phyloP scores from a whole-genome alignment of 768 basidiomycete species.

The Agaricus sinodeliciosus region DNA sequence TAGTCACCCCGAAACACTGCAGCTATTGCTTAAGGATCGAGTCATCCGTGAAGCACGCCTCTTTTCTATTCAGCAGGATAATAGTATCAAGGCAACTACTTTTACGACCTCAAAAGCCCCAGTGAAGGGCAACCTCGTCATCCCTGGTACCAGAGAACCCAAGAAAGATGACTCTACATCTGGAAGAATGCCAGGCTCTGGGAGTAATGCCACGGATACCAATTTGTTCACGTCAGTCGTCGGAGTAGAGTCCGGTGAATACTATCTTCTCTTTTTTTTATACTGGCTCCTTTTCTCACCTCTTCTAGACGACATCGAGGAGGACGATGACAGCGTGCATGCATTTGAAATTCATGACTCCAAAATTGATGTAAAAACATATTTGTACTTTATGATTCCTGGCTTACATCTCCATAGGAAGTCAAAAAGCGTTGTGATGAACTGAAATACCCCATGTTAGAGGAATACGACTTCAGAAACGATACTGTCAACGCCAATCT shows the following conservation, averaged over 20 bases:
- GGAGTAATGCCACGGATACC: slow-evolving; percentile 39
- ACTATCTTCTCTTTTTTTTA: neutral
- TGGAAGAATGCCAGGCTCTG: slow-evolving; percentile 21
- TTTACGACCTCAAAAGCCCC: slow-evolving; percentile 83
- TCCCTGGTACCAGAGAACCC: slow-evolving; percentile 76
- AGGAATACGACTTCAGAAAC: slow-evolving; percentile 98
- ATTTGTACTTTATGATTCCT: neutral
- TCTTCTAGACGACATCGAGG: slow-evolving; percentile 83
- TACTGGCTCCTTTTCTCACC: neutral
- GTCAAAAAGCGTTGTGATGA: slow-evolving; percentile 97
- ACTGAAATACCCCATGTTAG: slow-evolving; percentile 94
- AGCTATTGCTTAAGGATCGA: slow-evolving; percentile 79
- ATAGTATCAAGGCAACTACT: slow-evolving; percentile 67
- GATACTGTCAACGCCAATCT: slow-evolving; percentile 95
- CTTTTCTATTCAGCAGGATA: slow-evolving; percentile 58
- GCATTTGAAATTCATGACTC: slow-evolving; percentile 93
- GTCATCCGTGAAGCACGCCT: slow-evolving; percentile 82
- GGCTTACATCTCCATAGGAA: slow-evolving; percentile 41
- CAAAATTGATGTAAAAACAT: slow-evolving; percentile 77
- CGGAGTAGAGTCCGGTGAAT: slow-evolving; percentile 81
- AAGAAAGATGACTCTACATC: slow-evolving; percentile 52
- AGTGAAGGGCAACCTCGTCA: slow-evolving; percentile 72
- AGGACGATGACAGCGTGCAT: slow-evolving; percentile 96
- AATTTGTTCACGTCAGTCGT: slow-evolving; percentile 96
- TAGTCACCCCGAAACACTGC: slow-evolving; percentile 88